Evolutionary conservation across 768 basidiomycete genomes (phyloP).

Genomic region (Sporobolomyces phaffii): DNA sequence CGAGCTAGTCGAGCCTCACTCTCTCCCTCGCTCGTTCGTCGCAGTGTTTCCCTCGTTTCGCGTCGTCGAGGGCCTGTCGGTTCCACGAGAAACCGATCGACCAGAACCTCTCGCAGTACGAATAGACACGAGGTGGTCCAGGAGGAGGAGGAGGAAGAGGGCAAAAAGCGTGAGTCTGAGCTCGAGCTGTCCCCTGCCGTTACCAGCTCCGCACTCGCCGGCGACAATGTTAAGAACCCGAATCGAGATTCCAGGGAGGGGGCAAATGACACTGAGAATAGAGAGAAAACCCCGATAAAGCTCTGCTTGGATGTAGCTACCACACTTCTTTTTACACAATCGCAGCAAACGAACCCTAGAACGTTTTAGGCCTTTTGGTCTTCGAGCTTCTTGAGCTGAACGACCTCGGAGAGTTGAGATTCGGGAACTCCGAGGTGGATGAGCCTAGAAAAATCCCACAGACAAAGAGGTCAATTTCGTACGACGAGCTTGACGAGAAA

Average conservation of each 20-base stretch:
- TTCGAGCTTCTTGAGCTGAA: slow-evolving; percentile 36
- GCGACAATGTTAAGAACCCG: no score
- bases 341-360: no score
- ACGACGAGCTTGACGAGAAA: not conserved
- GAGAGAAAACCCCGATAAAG: no score
- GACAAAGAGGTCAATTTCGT: not conserved
- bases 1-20: no score
- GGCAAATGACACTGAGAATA: no score
- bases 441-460: slow-evolving; percentile 46
- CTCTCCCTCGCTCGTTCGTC: no score
- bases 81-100: no score
- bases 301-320: no score
- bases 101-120: no score
- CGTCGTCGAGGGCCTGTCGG: not conserved
- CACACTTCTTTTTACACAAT: no score
- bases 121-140: not conserved
- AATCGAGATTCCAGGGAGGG: no score
- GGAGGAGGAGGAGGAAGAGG: not conserved
- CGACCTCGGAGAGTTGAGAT: slow-evolving; percentile 57
- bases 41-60: not conserved
- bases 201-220: no score
- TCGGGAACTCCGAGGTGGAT: slow-evolving; percentile 90
- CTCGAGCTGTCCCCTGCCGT: not conserved
- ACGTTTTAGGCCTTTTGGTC: slow-evolving; percentile 19
- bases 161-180: not conserved